Evolutionary conservation across 805 yeast species (phyloP), one percentile per base, ranked within the genome.

Genomic region (Lipomyces chichibuensis): DNA sequence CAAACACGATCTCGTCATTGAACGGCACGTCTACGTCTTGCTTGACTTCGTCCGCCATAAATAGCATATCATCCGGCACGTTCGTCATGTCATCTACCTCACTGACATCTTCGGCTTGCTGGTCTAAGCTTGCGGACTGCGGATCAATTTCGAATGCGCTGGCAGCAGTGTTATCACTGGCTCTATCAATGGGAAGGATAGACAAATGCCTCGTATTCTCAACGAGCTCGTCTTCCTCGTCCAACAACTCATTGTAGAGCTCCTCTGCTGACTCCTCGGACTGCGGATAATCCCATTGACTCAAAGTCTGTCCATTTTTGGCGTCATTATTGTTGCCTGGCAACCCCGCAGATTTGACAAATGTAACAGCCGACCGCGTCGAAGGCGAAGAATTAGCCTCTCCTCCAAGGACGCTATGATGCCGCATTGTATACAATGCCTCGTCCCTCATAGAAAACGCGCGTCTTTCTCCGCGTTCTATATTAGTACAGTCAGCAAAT

Each of bases 151-250:
- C 39, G 6, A 25, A 13, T 32, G 4, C 35, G 23, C 9, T 14
- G 11, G 13, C 57, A 33, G 23, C n/a, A 33, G 23, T 11, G 14
- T n/a, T 17, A 17, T 5, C 46, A 17, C 14, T 6, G 67, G 39
- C n/a, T 35, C 32, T 5, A 29, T 29, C 32, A 5, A 29, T 5
- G 32, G 32, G 60, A 29, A 37, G 55, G n/a, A 60, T 53, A 17
- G 60, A 20, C 43, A 66, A 49, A 5, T 63, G 63, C 13, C 62
- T 64, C 13, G 66, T 62, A 7, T 60, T 32, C 29, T 57, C 54
- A 6, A 69, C 71, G 3, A 69, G 58, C 27, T 67, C 62, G 49
- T 67, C 68, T 53, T 69, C 72, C 25, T 68, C 72, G 49, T 69
- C 63, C 11, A 69, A 60, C n/a, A 65, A 17, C 43, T 65, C 59